phyloP scores from a whole-genome alignment of 2,329 filamentous ascomycete genomes.

The Trichoderma harzianum region DNA sequence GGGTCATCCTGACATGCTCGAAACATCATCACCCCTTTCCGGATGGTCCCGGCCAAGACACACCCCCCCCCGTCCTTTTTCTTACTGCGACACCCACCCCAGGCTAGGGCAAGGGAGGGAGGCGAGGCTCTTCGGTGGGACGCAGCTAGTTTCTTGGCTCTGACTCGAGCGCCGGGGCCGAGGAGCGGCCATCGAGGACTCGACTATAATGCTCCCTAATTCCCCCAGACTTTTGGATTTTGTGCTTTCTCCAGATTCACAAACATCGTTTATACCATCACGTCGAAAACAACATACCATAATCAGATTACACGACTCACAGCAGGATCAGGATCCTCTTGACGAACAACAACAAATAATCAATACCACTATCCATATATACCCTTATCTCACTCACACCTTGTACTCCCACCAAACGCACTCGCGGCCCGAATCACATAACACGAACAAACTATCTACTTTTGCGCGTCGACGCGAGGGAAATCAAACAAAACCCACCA shows the following conservation, averaged over 20 bases:
- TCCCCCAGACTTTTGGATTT: constrained; percentile 1
- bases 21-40: constrained; percentile 19
- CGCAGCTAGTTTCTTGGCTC: constrained; percentile 9
- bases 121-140: constrained; percentile 17
- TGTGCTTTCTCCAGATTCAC: background rate
- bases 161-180: constrained; percentile 16
- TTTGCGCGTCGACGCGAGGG: background rate
- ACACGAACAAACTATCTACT: background rate
- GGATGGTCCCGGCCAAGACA: constrained; percentile 17
- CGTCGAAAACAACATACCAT: background rate
- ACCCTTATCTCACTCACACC: background rate
- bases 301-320: background rate
- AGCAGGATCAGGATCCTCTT: constrained; percentile 15
- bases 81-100: background rate
- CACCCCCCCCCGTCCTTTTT: constrained; percentile 5
- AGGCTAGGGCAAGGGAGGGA: constrained; percentile 4
- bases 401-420: background rate
- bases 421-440: background rate
- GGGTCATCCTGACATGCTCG: constrained; percentile 18
- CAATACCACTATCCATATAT: background rate
- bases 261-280: background rate
- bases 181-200: constrained; percentile 4
- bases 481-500: background rate
- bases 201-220: constrained; percentile 9
- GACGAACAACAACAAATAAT: background rate